Evolutionary conservation across 139 green algal species (phyloP), one percentile per base, ranked within the genome.

Genomic region (Gonium pectorale): DNA sequence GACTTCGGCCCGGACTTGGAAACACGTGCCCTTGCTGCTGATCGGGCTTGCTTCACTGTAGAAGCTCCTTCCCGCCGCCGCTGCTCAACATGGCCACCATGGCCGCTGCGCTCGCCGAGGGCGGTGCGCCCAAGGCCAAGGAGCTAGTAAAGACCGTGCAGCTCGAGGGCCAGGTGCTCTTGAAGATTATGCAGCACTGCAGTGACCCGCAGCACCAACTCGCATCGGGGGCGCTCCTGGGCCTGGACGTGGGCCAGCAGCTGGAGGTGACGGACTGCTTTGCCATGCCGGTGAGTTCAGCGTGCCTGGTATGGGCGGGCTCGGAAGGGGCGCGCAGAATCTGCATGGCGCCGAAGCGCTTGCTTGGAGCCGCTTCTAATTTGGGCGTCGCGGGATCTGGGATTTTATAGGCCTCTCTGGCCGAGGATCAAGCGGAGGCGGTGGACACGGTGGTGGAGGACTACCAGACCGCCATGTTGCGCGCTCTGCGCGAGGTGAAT

Each of bases 401-500:
- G n/a, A n/a, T n/a, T n/a, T 54, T 11, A 35, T 60, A 92, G 83
- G 59, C 79, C 0, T 85, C 64, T 29, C 46, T 87, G 15, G 86
- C 69, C 3, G 86, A 81, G 51, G 86, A 85, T 19, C 90, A 91
- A 0, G 90, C 86, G 3, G 91, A 96, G 26, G 90, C 94, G 3
- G 95, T n/a, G n/a, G n/a, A n/a, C n/a, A n/a, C n/a, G n/a, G n/a
- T n/a, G n/a, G n/a, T n/a, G n/a, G n/a, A n/a, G n/a, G 95, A 94
- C 67, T 99, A 99, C 80, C 97, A 99, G 95, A 91, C 99, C 62
- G 96, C 99, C 44, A 99, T 99, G 95, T 98, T 99, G 96, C 93
- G 96, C 27, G 99, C 96, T 89, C 86, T 99, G 79, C 89, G 98
- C 9, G 97, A 99, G 80, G 94, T 99, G 62, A 99, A 99, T 80